phyloP scores from a whole-genome alignment of 1,139 yeast species.

The Hemisphaericaspora subhashii region DNA sequence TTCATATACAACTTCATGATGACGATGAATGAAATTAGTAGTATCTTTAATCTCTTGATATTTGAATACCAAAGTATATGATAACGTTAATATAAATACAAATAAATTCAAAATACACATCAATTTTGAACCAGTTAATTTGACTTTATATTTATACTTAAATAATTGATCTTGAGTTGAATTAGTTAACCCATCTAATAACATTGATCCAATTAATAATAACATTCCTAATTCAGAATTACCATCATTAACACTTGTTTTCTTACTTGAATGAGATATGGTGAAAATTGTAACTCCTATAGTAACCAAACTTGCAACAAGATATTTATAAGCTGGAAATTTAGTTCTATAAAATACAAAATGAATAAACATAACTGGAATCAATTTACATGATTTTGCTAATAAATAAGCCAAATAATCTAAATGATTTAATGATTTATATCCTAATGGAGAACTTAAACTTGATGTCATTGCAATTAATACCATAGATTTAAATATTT shows the following conservation, averaged over 20 bases:
- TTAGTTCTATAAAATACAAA: constrained; percentile 65
- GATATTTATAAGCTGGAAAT: constrained; percentile 75
- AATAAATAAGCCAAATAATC: constrained; percentile 82
- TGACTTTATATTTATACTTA: constrained; percentile 28
- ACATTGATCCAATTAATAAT: constrained; percentile 60
- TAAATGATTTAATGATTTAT: constrained; percentile 74
- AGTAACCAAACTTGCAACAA: constrained; percentile 76
- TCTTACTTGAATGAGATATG: constrained; percentile 31
- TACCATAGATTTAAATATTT: constrained; percentile 44
- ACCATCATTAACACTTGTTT: constrained; percentile 36
- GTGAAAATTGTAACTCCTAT: constrained; percentile 82
- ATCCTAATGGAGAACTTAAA: constrained; percentile 77
- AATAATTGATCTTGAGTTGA: constrained; percentile 90
- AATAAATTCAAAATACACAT: constrained; percentile 80
- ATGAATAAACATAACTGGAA: constrained; percentile 90
- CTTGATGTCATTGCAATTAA: constrained; percentile 78
- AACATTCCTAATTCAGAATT: constrained; percentile 54
- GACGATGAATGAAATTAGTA: constrained; percentile 39
- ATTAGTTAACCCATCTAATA: constrained; percentile 89
- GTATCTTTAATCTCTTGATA: constrained; percentile 52
- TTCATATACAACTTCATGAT: constrained; percentile 52
- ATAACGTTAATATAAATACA: constrained; percentile 41
- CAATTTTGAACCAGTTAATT: constrained; percentile 69
- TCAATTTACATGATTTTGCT: constrained; percentile 89
- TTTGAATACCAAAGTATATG: constrained; percentile 45